Evolutionary conservation across 352 stramenopile genomes (phyloP).

Genomic region (Phytophthora megakarya): DNA sequence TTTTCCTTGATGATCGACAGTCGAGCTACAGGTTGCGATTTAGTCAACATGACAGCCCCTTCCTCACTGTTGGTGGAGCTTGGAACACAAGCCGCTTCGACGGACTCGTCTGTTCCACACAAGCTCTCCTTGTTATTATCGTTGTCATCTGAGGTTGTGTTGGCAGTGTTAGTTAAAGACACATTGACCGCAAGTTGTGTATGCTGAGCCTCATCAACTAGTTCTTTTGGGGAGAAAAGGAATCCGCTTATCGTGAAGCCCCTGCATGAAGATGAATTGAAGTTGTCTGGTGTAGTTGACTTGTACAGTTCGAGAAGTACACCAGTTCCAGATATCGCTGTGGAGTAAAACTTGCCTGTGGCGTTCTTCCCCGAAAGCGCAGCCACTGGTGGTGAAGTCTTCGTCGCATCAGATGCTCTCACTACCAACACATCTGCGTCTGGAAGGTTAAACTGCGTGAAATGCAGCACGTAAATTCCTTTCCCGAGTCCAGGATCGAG

Average conservation of each 20-base stretch:
- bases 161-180: constrained; percentile 15
- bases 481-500: constrained; percentile 51
- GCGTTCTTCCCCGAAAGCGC: constrained; percentile 55
- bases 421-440: constrained; percentile 53
- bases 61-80: constrained; percentile 30
- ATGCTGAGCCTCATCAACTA: constrained; percentile 35
- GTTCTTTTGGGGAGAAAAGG: constrained; percentile 48
- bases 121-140: constrained; percentile 60
- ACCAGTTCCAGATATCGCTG: constrained; percentile 46
- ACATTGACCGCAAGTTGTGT: constrained; percentile 32
- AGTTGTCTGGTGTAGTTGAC: background rate
- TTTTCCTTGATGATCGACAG: constrained; percentile 73
- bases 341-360: constrained; percentile 58
- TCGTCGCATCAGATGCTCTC: constrained; percentile 30
- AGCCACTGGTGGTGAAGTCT: constrained; percentile 12
- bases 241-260: constrained; percentile 13
- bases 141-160: constrained; percentile 18
- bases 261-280: background rate
- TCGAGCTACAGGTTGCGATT: constrained; percentile 59
- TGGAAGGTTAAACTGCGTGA: constrained; percentile 58
- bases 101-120: constrained; percentile 68
- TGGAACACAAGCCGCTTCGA: constrained; percentile 66
- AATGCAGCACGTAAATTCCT: constrained; percentile 67
- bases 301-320: constrained; percentile 41
- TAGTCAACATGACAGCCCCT: constrained; percentile 45